A percentile compares a stretch with the other conserved stretches of the same genome.
These are phyloP conservation scores for Collybia sordida DNA, from an alignment of 768 basidiomycete species.

Conservation along the genomic window DNA sequence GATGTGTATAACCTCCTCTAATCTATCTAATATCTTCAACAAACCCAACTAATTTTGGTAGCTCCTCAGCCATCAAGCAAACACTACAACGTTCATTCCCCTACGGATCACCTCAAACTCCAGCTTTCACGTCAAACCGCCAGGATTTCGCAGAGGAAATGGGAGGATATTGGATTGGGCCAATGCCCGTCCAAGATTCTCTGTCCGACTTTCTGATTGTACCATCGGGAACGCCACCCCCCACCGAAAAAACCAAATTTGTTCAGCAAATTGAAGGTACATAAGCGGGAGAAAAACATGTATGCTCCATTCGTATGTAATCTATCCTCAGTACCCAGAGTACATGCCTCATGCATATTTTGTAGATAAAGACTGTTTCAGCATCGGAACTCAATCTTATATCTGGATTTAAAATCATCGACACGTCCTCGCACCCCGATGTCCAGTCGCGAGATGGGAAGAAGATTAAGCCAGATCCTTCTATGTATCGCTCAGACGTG, in stretches of 20 bases:
- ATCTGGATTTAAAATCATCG: neutral
- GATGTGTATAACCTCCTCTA: no score
- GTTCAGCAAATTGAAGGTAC: neutral
- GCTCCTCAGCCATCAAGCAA: no score
- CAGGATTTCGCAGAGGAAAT: neutral
- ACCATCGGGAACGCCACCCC: neutral
- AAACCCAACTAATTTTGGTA: no score
- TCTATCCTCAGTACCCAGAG: no score
- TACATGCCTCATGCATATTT: neutral
- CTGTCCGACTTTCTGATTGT: slow-evolving; percentile 1
- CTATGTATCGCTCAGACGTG: neutral
- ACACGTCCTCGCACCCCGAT: neutral
- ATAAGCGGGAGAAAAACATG: no score
- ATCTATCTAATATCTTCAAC: no score
- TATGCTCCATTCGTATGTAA: neutral
- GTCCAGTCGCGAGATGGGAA: neutral
- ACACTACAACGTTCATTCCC: no score
- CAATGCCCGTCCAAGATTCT: slow-evolving; percentile 1
- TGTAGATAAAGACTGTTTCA: neutral
- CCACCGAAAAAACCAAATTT: neutral
- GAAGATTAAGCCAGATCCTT: neutral
- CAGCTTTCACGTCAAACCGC: no score
- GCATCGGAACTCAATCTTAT: neutral
- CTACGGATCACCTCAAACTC: no score
- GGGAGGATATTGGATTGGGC: slow-evolving; percentile 4